Evolutionary conservation across 306 rosid genomes (phyloP).

Genomic region (Astragalus membranaceus): DNA sequence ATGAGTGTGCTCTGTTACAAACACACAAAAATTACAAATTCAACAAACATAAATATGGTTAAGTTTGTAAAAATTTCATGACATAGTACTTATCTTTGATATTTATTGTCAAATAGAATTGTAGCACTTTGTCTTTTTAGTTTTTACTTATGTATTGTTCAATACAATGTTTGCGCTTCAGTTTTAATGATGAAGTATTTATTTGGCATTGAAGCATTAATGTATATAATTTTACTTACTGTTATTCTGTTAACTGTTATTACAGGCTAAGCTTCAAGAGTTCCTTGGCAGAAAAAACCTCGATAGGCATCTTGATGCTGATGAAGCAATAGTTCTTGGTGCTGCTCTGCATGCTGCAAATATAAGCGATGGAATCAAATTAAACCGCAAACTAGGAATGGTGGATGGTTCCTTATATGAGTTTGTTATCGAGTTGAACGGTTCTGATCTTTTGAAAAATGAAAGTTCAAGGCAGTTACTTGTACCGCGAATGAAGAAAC

Average conservation of each 20-base stretch:
- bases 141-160: not conserved
- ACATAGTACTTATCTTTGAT: not conserved
- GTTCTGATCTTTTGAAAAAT: slow-evolving; percentile 66
- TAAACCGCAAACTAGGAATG: slow-evolving; percentile 98
- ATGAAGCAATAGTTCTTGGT: slow-evolving; percentile 95
- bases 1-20: too few species aligned
- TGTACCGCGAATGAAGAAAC: slow-evolving; percentile 79
- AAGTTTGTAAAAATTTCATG: not conserved
- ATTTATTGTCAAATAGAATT: slow-evolving; percentile 5
- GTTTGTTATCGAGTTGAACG: slow-evolving; percentile 63
- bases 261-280: slow-evolving; percentile 91
- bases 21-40: too few species aligned
- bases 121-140: not conserved
- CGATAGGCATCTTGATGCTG: slow-evolving; percentile 97
- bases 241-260: slow-evolving; percentile 5
- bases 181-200: slow-evolving; percentile 8
- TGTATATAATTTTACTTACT: not conserved
- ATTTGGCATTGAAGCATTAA: not conserved
- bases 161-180: not conserved
- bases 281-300: slow-evolving; percentile 86
- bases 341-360: slow-evolving; percentile 90
- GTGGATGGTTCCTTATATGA: slow-evolving; percentile 91
- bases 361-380: slow-evolving; percentile 95
- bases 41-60: not conserved
- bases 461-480: slow-evolving; percentile 80